phyloP scores from a whole-genome alignment of 768 basidiomycete species.

The Boletus tylopilopsis region DNA sequence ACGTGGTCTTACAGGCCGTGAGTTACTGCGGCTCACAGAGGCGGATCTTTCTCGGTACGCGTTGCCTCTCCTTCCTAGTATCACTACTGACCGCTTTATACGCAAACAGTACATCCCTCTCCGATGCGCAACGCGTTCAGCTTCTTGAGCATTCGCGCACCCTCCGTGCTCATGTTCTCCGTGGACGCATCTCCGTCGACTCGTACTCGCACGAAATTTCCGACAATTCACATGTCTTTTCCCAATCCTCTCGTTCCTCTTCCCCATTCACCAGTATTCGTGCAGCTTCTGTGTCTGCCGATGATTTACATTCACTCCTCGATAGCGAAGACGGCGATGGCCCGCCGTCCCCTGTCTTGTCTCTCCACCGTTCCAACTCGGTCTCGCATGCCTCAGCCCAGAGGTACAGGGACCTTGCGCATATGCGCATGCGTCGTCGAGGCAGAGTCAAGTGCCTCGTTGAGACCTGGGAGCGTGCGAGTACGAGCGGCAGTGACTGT shows the following conservation, averaged over 20 bases:
- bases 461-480: conserved; percentile 31
- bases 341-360: conserved; percentile 15
- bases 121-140: conserved; percentile 17
- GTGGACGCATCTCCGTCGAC: conserved; percentile 52
- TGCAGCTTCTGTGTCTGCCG: conserved; percentile 35
- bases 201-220: conserved; percentile 23
- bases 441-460: conserved; percentile 33
- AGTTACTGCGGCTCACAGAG: conserved; percentile 58
- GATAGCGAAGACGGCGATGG: conserved; percentile 7
- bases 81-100: conserved; percentile 3
- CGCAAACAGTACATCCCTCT: conserved; percentile 20
- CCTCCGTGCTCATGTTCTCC: conserved; percentile 55
- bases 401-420: conserved; percentile 23
- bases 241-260: conserved; percentile 9
- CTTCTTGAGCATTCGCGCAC: too few relatives aligned
- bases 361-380: conserved; percentile 22
- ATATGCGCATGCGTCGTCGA: conserved; percentile 26
- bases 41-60: conserved; percentile 56
- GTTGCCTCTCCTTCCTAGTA: background rate
- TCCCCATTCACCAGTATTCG: conserved; percentile 29
- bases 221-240: conserved; percentile 15
- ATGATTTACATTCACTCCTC: conserved; percentile 27
- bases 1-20: too few relatives aligned
- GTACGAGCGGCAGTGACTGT: conserved; percentile 26
- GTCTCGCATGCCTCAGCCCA: conserved; percentile 25